Percentiles rank a stretch among this genome's conserved stretches.
These are phyloP conservation scores for Hammondia hammondi DNA, from an alignment of 169 alveolate genomes.

Conservation along the genomic window DNA sequence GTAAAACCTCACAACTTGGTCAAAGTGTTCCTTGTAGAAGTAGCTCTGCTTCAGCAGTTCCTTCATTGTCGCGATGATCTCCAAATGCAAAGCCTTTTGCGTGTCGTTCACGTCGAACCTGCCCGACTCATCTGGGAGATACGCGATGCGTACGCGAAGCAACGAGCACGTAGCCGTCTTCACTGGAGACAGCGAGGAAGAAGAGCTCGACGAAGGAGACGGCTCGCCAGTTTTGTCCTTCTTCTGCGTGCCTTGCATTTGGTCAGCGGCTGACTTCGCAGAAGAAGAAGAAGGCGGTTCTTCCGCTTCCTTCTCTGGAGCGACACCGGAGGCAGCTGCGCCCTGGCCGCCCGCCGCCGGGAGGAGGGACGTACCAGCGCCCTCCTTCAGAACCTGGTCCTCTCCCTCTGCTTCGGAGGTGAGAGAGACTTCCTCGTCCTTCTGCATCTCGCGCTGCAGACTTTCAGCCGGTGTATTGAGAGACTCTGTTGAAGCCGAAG, in stretches of 20 bases:
- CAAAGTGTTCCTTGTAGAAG: slow-evolving; percentile 85
- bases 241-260: too few species aligned
- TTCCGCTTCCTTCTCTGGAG: too few species aligned
- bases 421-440: background rate
- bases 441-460: background rate
- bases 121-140: slow-evolving; percentile 13
- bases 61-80: slow-evolving; percentile 81
- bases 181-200: too few species aligned
- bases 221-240: too few species aligned
- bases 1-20: slow-evolving; percentile 81
- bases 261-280: too few species aligned
- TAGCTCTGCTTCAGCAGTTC: slow-evolving; percentile 82
- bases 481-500: background rate
- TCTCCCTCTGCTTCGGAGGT: background rate
- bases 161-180: background rate
- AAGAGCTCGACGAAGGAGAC: too few species aligned
- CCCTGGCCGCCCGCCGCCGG: background rate
- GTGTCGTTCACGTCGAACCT: slow-evolving; percentile 36
- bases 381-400: background rate
- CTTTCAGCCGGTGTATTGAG: background rate
- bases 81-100: slow-evolving; percentile 81
- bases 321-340: too few species aligned
- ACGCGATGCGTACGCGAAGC: slow-evolving; percentile 34
- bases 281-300: too few species aligned
- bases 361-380: background rate